phyloP scores from a whole-genome alignment of 75 land plant species.

The Pinus tabuliformis region DNA sequence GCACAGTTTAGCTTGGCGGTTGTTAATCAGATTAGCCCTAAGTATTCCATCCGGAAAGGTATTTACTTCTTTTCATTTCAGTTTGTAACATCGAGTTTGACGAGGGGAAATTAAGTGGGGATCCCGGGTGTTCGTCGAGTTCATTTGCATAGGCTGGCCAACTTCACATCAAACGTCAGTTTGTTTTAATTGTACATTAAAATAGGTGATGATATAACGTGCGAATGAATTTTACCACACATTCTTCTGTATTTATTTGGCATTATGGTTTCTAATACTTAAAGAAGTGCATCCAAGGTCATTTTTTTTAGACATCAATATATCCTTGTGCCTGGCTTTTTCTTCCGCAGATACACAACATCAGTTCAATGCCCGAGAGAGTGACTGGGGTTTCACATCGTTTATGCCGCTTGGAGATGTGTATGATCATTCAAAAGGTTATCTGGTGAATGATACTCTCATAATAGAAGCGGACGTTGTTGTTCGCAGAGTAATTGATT shows the following conservation, averaged over 20 bases:
- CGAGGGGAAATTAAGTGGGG: neutral
- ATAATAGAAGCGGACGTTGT: constrained; percentile 85
- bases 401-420: constrained; percentile 89
- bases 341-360: constrained; percentile 80
- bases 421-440: constrained; percentile 79
- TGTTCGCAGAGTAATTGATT: constrained; percentile 70
- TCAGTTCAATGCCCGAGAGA: constrained; percentile 88
- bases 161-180: neutral
- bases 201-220: neutral
- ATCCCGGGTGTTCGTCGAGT: neutral
- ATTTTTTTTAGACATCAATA: neutral
- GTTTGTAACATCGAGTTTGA: neutral
- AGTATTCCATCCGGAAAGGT: constrained; percentile 86
- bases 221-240: neutral
- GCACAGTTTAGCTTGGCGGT: constrained; percentile 96
- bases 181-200: neutral
- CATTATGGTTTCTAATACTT: neutral
- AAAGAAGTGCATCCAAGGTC: neutral
- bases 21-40: constrained; percentile 73
- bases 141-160: neutral
- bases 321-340: neutral
- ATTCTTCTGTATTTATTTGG: neutral
- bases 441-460: constrained; percentile 76
- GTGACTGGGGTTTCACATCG: constrained; percentile 98
- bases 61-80: neutral